Base-by-base conservation (phyloP, 106 monocot genomes). In the Acorus gramineus region DNA sequence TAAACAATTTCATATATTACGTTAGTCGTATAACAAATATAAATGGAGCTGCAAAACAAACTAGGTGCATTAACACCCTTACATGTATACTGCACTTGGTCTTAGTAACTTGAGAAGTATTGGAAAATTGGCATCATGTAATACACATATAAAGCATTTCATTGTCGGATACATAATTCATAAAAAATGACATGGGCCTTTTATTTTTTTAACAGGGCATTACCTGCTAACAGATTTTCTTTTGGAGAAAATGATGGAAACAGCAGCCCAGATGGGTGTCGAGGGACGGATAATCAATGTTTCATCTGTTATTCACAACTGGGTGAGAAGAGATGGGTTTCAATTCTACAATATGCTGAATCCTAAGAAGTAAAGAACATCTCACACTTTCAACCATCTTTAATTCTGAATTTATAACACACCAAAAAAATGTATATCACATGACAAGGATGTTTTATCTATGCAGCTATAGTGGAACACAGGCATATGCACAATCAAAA, bases 201-300 rank as follows among this genome's bases (percentile, higher is more conserved):
- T 55, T 13, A 42, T 10, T 52, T 60, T 28, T 3, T 52, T 67
- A 63, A 13, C 71, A 82, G 82, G 89, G 7, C 85, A 85, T 66
- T 82, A 65, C 60, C 51, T 85, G 53, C 58, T 89, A 47, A 89
- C 89, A 46, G 56, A 72, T 57, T 44, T 69, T 12, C 52, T 89
- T 58, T 44, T 89, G 10, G 62, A 82, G 63, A 89, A 63, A 63
- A 77, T 89, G 85, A 59, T 71, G 2, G 65, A 79, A 54, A 82
- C 89, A 42, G 65, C 79, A 55, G 49, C 55, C 42, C 14, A 47
- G 45, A 77, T 74, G 2, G 74, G 77, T 47, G 70, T 80, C 7
- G 66, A 79, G 7, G 82, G 89, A 2, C 64, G 82, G 10, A 89
- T 89, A 53, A 70, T 85, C 10, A 82, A 85, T 11, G 68, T 89